Evolutionary conservation across 441 rosid genomes (phyloP), one percentile per base, ranked within the genome.

Genomic region (Syzygium malaccense): DNA sequence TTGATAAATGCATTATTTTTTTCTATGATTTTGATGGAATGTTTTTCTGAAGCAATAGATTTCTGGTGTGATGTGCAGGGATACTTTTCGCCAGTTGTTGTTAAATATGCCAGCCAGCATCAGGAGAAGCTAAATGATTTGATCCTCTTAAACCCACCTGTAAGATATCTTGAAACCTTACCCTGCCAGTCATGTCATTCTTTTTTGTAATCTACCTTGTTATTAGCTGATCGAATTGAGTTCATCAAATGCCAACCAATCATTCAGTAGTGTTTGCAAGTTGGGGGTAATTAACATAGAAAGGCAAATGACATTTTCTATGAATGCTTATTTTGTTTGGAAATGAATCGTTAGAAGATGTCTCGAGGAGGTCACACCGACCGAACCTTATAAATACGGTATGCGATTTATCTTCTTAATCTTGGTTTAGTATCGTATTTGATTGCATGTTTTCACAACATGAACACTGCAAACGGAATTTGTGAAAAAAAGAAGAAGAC

Each of bases 91-190:
- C 95, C 97, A 5, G 94, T 94, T 71, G 95, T 92, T 23, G 95
- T 95, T 66, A 96, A 95, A 92, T 97, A 95, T 88, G 99, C 95
- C 56, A 93, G 92, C 93, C 94, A 89, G 58, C 90, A 94, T 92
- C 95, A 92, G 88, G 97, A 96, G 62, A 96, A 93, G 95, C 90
- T 96, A 88, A 94, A 91, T 79, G 90, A 94, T 93, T 92, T 96
- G 71, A 93, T 96, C 92, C 97, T 97, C 89, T 93, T 97, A 86
- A 96, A 96, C 88, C 99, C 99, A 88, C 99, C 98, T 49, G 99
- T 96, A 95, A 93, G 86, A 87, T 87, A 32, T 90, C 87, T 68
- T 84, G 62, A 88, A 78, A 89, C 88, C 89, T 90, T 10, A 41
- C 78, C 11, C 7, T 86, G 53, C 32, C 53, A 51, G 32, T 86